Evolutionary conservation across 257 asterid species (phyloP).

Genomic region (Thymus mandschuricus): DNA sequence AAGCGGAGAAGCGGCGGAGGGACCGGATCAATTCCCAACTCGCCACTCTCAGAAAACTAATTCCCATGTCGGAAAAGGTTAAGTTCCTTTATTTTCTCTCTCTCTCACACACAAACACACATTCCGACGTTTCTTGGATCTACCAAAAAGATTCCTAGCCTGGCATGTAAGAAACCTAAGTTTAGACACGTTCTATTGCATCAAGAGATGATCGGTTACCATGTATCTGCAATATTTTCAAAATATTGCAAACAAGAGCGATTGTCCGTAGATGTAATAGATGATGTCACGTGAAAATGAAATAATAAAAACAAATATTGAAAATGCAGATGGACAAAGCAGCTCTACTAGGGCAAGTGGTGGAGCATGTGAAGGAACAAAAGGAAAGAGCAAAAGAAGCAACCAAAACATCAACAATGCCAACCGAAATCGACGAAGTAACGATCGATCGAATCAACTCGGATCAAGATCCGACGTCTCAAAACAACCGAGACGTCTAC

Average conservation of each 20-base stretch:
- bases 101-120: neutral
- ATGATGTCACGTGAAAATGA: no score
- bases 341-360: slow-evolving; percentile 74
- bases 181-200: no score
- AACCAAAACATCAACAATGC: slow-evolving; percentile 50
- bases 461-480: slow-evolving; percentile 12
- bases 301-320: no score
- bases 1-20: slow-evolving; percentile 88
- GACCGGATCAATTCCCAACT: slow-evolving; percentile 86
- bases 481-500: slow-evolving; percentile 11
- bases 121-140: no score
- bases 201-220: no score
- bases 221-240: no score
- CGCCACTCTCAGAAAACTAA: slow-evolving; percentile 68
- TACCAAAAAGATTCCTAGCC: no score
- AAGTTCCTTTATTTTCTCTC: neutral
- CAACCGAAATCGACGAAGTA: slow-evolving; percentile 70
- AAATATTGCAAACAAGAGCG: no score
- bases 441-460: slow-evolving; percentile 35
- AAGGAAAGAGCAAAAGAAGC: slow-evolving; percentile 56
- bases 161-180: no score
- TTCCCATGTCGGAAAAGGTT: slow-evolving; percentile 86
- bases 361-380: slow-evolving; percentile 72
- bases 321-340: slow-evolving; percentile 90
- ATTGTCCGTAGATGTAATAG: no score